A percentile compares a stretch with the other conserved stretches of the same genome.
Evolutionary conservation across 345 rosid species (phyloP).

Genomic region (Hibiscus mutabilis): DNA sequence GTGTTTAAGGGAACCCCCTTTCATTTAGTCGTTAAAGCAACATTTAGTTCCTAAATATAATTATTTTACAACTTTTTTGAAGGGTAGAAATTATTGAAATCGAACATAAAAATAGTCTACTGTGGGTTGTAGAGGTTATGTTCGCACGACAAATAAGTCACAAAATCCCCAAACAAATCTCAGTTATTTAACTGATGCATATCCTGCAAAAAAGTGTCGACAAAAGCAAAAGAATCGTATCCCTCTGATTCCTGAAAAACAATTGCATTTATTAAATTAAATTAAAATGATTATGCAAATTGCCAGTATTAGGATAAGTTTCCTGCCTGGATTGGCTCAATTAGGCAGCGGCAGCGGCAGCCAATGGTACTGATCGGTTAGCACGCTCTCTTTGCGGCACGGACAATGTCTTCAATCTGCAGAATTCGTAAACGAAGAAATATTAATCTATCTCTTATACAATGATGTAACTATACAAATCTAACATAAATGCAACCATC

Average conservation of each 20-base stretch:
- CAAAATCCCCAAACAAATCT: conserved; percentile 4
- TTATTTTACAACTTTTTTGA: no score
- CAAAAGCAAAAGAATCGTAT: neutral
- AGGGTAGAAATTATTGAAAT: neutral
- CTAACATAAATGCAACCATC: neutral
- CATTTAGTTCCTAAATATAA: no score
- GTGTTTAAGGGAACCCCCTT: no score
- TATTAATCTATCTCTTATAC: neutral
- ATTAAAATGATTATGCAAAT: neutral
- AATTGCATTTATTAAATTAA: neutral
- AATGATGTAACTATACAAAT: neutral
- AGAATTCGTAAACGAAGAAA: neutral
- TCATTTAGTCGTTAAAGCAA: no score
- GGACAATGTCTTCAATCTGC: conserved; percentile 56
- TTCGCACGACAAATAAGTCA: conserved; percentile 9
- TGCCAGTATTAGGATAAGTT: neutral
- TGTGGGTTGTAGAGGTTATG: conserved; percentile 5
- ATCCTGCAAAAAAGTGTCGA: conserved; percentile 17
- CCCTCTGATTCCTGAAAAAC: conserved; percentile 17
- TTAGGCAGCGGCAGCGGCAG: conserved; percentile 32
- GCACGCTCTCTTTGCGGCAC: conserved; percentile 64
- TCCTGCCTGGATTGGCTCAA: neutral
- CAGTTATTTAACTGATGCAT: no score
- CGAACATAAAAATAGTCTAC: neutral
- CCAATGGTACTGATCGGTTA: conserved; percentile 38